Percentiles rank a stretch among this genome's conserved stretches.
Evolutionary conservation across 805 yeast species (phyloP).

Genomic region (Saccharomycopsis schoenii): DNA sequence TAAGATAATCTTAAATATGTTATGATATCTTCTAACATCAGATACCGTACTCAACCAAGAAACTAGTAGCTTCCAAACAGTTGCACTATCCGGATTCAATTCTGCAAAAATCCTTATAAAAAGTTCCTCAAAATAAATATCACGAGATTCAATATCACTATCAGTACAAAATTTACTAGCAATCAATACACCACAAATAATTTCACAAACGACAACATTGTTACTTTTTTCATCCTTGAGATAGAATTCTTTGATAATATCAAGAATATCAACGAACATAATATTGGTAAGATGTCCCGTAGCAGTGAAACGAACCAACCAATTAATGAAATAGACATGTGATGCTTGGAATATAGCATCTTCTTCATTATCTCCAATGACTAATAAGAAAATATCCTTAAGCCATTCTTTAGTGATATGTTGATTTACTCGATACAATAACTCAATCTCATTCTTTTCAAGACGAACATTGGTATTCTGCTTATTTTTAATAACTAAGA

Average conservation of each 20-base stretch:
- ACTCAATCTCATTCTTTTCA: slow-evolving; percentile 31
- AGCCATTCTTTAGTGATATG: slow-evolving; percentile 51
- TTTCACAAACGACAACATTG: slow-evolving; percentile 67
- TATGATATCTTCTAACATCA: slow-evolving; percentile 50
- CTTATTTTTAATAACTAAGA: slow-evolving; percentile 36
- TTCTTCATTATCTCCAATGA: slow-evolving; percentile 60
- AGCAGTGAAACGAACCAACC: slow-evolving; percentile 40
- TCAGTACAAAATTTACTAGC: slow-evolving; percentile 35
- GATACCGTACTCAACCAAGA: slow-evolving; percentile 65
- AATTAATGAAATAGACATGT: slow-evolving; percentile 47
- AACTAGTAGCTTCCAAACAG: slow-evolving; percentile 65
- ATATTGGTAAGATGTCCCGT: slow-evolving; percentile 35
- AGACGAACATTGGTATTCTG: slow-evolving; percentile 24
- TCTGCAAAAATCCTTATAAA: slow-evolving; percentile 42
- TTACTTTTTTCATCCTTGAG: slow-evolving; percentile 61
- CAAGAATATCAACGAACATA: slow-evolving; percentile 42
- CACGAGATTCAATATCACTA: slow-evolving; percentile 30
- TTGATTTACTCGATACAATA: slow-evolving; percentile 35
- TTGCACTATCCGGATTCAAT: slow-evolving; percentile 61
- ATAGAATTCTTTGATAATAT: slow-evolving; percentile 40
- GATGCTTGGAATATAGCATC: slow-evolving; percentile 56
- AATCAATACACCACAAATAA: slow-evolving; percentile 52
- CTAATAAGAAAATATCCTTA: slow-evolving; percentile 35
- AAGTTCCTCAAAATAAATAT: slow-evolving; percentile 35
- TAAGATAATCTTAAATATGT: slow-evolving; percentile 33